Evolutionary conservation across 208 protist genomes (phyloP).

Genomic region (Vickermania spadyakhi): DNA sequence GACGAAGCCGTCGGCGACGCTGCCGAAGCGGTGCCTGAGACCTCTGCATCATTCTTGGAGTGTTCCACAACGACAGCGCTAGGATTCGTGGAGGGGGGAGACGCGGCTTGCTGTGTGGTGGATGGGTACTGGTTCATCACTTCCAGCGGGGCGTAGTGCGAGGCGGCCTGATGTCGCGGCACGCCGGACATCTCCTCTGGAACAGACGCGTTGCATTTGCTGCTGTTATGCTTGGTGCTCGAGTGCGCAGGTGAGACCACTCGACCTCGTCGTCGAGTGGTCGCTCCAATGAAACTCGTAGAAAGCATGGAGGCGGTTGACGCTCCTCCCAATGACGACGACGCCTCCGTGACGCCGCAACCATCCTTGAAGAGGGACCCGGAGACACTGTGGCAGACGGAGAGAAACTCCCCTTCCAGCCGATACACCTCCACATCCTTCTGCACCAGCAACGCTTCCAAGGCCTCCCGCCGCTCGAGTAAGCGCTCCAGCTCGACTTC

Average conservation of each 20-base stretch:
- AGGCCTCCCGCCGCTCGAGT: slow-evolving; percentile 22
- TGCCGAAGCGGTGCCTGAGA: not conserved
- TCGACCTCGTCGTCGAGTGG: not conserved
- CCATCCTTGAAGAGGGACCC: slow-evolving; percentile 66
- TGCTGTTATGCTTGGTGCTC: not conserved
- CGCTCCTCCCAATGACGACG: slow-evolving; percentile 3
- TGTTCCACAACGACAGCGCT: not conserved
- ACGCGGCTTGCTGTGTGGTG: not conserved
- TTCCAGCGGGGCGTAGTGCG: not conserved
- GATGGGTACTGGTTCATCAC: not conserved
- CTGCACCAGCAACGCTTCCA: slow-evolving; percentile 27
- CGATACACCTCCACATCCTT: slow-evolving; percentile 60
- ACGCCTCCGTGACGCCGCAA: slow-evolving; percentile 55
- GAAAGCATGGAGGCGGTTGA: not conserved
- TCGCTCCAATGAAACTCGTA: slow-evolving; percentile 5
- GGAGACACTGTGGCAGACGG: slow-evolving; percentile 46
- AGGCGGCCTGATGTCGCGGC: not conserved
- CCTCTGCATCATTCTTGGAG: not conserved
- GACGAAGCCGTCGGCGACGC: not conserved
- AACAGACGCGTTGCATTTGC: not conserved
- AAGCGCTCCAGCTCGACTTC: slow-evolving; percentile 28
- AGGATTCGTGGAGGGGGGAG: not conserved
- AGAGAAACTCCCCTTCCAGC: slow-evolving; percentile 48
- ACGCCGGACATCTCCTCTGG: not conserved
- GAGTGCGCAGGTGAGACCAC: not conserved